phyloP scores from a whole-genome alignment of 306 rosid species.

The Prunus mira region DNA sequence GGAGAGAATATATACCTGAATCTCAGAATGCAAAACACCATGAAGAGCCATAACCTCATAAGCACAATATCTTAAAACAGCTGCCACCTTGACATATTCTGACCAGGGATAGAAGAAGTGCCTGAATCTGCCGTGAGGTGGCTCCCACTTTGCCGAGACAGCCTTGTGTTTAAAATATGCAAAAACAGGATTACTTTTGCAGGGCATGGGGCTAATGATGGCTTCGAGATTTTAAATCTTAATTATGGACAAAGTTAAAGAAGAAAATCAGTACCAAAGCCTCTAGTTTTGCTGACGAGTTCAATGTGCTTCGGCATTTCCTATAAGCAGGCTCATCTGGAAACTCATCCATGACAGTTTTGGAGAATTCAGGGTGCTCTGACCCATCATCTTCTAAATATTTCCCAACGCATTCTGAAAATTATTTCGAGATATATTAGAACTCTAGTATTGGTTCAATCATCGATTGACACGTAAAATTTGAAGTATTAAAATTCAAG shows the following conservation, averaged over 20 bases:
- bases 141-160: conserved; percentile 80
- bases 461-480: no score
- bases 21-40: conserved; percentile 68
- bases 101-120: conserved; percentile 72
- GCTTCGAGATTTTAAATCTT: not conserved
- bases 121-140: conserved; percentile 73
- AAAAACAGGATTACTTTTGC: not conserved
- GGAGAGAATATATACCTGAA: conserved; percentile 45
- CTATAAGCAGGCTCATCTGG: conserved; percentile 58
- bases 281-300: conserved; percentile 61
- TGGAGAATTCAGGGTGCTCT: conserved; percentile 35
- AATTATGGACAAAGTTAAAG: no score
- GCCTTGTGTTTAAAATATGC: conserved; percentile 40
- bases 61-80: conserved; percentile 62
- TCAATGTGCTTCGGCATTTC: conserved; percentile 55
- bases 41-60: conserved; percentile 78
- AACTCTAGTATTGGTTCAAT: not conserved
- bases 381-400: conserved; percentile 53
- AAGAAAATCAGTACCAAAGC: conserved; percentile 40
- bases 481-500: no score
- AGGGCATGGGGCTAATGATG: no score
- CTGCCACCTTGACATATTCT: conserved; percentile 66
- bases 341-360: conserved; percentile 55
- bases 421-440: not conserved
- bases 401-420: conserved; percentile 60